Evolutionary conservation across 2,329 filamentous ascomycete genomes (phyloP).

Genomic region (Penicillium freii): DNA sequence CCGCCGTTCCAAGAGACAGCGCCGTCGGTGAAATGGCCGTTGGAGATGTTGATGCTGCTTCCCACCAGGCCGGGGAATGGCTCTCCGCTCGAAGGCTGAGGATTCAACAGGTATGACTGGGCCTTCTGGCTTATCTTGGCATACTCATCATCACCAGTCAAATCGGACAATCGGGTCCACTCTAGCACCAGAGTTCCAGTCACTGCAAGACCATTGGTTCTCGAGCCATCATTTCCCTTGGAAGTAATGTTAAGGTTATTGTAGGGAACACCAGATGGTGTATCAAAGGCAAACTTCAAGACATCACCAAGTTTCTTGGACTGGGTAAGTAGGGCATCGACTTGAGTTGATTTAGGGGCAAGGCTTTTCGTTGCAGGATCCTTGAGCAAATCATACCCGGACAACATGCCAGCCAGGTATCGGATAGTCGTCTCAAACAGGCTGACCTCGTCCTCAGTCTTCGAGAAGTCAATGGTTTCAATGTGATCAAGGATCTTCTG

Average conservation of each 20-base stretch:
- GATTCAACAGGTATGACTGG: slow-evolving; percentile 67
- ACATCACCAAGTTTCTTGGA: slow-evolving; percentile 67
- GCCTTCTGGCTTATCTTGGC: slow-evolving; percentile 64
- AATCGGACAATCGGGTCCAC: slow-evolving; percentile 76
- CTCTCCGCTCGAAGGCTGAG: slow-evolving; percentile 61
- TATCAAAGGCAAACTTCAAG: slow-evolving; percentile 75
- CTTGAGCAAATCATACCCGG: slow-evolving; percentile 66
- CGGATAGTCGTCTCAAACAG: slow-evolving; percentile 90
- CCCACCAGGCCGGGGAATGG: slow-evolving; percentile 78
- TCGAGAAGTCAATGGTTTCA: slow-evolving; percentile 66
- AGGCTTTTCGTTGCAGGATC: slow-evolving; percentile 59
- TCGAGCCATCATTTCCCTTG: slow-evolving; percentile 49
- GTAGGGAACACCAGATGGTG: slow-evolving; percentile 69
- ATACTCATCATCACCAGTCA: slow-evolving; percentile 68
- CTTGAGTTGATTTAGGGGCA: slow-evolving; percentile 47
- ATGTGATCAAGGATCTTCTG: slow-evolving; percentile 70
- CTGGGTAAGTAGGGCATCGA: slow-evolving; percentile 64
- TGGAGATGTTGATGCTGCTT: slow-evolving; percentile 61
- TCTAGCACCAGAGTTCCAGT: slow-evolving; percentile 77
- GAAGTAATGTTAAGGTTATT: slow-evolving; percentile 64
- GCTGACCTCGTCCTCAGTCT: slow-evolving; percentile 62
- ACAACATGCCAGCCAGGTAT: slow-evolving; percentile 77
- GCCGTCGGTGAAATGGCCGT: slow-evolving; percentile 66
- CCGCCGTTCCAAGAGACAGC: slow-evolving; percentile 74
- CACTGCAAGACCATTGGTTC: slow-evolving; percentile 70